A percentile compares a stretch with the other conserved stretches of the same genome.
These are phyloP conservation scores for Leptosphaerulina australis DNA, from an alignment of 2,329 filamentous ascomycete genomes.

Conservation along the genomic window DNA sequence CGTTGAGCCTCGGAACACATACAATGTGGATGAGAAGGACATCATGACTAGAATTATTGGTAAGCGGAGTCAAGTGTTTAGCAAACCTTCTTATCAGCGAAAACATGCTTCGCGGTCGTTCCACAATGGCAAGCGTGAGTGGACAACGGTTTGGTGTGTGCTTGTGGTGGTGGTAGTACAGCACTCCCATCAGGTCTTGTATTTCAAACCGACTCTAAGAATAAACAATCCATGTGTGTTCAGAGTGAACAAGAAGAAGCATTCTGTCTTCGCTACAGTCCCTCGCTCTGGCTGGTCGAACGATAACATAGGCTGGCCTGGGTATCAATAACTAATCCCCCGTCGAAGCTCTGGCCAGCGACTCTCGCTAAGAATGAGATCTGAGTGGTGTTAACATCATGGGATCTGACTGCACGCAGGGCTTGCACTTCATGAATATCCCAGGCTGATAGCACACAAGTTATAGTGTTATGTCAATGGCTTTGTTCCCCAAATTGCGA, in stretches of 20 bases:
- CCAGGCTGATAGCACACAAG: no score
- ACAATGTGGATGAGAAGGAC: no score
- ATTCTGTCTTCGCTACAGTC: background rate
- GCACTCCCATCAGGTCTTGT: background rate
- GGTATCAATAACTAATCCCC: no score
- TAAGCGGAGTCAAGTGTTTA: background rate
- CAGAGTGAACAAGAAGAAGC: background rate
- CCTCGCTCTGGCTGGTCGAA: slow-evolving; percentile 1
- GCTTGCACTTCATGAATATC: no score
- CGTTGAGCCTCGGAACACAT: background rate
- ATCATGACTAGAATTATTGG: background rate
- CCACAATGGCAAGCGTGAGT: background rate
- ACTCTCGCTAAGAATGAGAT: no score
- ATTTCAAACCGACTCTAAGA: background rate
- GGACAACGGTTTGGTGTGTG: background rate
- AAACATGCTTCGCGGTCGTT: background rate
- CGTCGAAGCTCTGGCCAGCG: no score
- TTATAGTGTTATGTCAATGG: no score
- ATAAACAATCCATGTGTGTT: slow-evolving; percentile 11
- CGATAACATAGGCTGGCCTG: background rate
- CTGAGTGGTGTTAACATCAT: no score
- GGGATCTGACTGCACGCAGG: no score
- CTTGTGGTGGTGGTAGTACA: background rate
- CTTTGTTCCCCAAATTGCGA: no score
- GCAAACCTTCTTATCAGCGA: background rate